Evolutionary conservation across 345 rosid genomes (phyloP).

Genomic region (Eutrema heterophyllum): DNA sequence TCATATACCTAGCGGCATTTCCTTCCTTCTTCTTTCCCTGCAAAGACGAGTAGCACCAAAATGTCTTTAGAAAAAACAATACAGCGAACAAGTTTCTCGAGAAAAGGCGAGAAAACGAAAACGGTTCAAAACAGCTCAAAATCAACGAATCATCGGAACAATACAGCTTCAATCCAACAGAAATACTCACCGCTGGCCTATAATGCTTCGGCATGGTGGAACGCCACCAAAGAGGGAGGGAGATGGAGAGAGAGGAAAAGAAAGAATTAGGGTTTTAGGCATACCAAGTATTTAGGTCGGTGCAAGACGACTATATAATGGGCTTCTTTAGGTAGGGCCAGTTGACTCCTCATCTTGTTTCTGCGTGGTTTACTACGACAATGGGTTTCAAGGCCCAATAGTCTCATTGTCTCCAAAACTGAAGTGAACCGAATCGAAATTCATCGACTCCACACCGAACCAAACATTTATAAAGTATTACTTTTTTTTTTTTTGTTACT

Average conservation of each 20-base stretch:
- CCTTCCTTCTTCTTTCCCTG: constrained; percentile 99
- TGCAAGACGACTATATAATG: neutral
- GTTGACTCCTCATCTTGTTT: neutral
- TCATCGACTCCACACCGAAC: neutral
- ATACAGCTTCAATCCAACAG: neutral
- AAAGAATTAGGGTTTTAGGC: constrained; percentile 38
- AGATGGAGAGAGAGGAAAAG: neutral
- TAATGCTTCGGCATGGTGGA: constrained; percentile 84
- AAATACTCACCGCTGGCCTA: constrained; percentile 65
- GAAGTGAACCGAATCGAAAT: neutral
- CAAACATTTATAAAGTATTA: neutral
- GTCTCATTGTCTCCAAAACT: neutral
- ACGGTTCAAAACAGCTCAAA: neutral
- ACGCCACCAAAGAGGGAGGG: neutral
- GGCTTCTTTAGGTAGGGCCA: neutral
- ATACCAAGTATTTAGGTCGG: neutral
- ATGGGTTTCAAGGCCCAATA: constrained; percentile 4
- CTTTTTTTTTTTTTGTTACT: too few species aligned
- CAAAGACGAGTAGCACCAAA: neutral
- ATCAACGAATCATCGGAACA: neutral
- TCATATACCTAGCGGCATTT: constrained; percentile 75
- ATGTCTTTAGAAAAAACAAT: neutral
- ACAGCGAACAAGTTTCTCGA: neutral
- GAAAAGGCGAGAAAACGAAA: neutral
- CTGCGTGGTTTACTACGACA: neutral